phyloP scores from a whole-genome alignment of 306 rosid genomes.

The Echinosophora koreensis region DNA sequence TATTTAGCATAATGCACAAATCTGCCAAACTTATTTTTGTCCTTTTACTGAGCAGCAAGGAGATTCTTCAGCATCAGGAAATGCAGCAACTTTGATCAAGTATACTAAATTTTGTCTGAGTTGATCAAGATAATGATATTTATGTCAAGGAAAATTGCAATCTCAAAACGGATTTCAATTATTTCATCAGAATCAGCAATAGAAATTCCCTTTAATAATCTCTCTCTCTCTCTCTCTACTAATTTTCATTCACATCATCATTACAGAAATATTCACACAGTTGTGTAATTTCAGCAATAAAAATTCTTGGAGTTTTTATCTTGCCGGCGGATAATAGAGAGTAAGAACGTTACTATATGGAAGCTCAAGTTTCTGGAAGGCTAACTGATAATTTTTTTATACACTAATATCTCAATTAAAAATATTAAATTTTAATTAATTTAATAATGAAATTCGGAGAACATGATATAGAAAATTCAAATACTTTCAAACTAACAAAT shows the following conservation, averaged over 20 bases:
- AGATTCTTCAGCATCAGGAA: neutral
- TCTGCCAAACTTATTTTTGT: neutral
- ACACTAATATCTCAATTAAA: too few species aligned
- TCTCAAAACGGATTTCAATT: neutral
- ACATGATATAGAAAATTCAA: too few species aligned
- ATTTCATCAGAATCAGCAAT: neutral
- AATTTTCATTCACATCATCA: neutral
- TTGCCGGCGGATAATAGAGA: conserved; percentile 56
- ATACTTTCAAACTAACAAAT: too few species aligned
- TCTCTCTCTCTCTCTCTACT: neutral
- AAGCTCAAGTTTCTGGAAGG: conserved; percentile 63
- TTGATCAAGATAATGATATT: neutral
- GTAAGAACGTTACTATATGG: conserved; percentile 57
- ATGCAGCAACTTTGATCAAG: neutral
- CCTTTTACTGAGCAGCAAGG: neutral
- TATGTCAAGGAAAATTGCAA: neutral
- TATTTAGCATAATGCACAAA: neutral
- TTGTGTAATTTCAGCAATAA: neutral
- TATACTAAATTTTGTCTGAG: neutral
- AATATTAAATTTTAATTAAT: too few species aligned
- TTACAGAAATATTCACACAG: neutral
- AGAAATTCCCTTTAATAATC: neutral
- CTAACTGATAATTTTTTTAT: conserved; percentile 18
- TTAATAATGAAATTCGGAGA: too few species aligned
- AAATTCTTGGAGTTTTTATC: conserved; percentile 36